phyloP scores from a whole-genome alignment of 1,284 basidiomycete species.

The Salmacisia buchloeana region DNA sequence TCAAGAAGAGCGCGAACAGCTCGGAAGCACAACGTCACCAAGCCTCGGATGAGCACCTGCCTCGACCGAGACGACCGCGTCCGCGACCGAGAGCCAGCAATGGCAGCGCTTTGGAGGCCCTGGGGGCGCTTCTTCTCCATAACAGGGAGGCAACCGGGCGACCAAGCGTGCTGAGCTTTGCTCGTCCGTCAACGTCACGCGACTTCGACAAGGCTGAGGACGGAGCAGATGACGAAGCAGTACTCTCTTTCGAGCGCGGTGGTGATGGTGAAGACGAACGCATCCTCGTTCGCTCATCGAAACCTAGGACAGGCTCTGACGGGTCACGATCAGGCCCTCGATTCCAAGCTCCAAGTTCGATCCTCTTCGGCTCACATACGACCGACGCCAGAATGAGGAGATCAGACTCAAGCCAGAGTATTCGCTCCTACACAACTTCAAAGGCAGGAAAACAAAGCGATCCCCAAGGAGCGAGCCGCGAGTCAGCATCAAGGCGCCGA shows the following conservation, averaged over 20 bases:
- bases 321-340: too few species aligned
- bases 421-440: too few species aligned
- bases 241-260: neutral
- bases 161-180: constrained; percentile 28
- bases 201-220: neutral
- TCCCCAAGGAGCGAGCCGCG: too few species aligned
- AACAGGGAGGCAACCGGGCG: constrained; percentile 35
- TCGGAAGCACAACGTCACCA: neutral
- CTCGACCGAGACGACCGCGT: constrained; percentile 15
- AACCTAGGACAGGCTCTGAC: too few species aligned
- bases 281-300: neutral
- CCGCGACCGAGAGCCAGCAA: constrained; percentile 21
- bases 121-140: constrained; percentile 38
- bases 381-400: too few species aligned
- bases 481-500: too few species aligned
- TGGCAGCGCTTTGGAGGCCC: constrained; percentile 44
- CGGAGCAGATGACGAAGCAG: neutral
- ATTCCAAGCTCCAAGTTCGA: too few species aligned
- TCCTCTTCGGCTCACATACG: too few species aligned
- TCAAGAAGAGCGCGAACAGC: constrained; percentile 2
- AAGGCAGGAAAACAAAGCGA: too few species aligned
- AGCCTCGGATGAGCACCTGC: constrained; percentile 8
- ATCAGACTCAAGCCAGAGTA: too few species aligned
- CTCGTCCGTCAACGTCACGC: too few species aligned
- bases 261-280: constrained; percentile 9